Percentiles rank a stretch among this genome's conserved stretches.
phyloP scores from a whole-genome alignment of 139 green algal species.

The Monoraphidium neglectum region DNA sequence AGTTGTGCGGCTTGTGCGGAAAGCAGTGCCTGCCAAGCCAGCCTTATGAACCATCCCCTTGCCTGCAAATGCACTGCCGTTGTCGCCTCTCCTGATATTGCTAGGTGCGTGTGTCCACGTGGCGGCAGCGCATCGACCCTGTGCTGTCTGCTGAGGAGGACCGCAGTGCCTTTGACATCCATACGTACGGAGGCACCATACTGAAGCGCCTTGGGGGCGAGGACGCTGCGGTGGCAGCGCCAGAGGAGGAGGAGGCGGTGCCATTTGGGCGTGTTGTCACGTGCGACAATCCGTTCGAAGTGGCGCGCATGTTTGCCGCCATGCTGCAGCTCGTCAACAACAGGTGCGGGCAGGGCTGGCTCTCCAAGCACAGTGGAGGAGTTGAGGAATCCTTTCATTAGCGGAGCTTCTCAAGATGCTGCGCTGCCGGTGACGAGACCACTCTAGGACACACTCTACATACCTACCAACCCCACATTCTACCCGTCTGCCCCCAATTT shows the following conservation, averaged over 20 bases:
- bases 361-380: too few species aligned
- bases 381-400: too few species aligned
- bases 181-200: slow-evolving; percentile 58
- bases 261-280: slow-evolving; percentile 27
- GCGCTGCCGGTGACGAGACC: not conserved
- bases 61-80: too few species aligned
- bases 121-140: slow-evolving; percentile 60
- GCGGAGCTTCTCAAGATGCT: too few species aligned
- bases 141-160: slow-evolving; percentile 45
- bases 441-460: not conserved
- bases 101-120: slow-evolving; percentile 45
- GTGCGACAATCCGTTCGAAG: slow-evolving; percentile 36
- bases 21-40: too few species aligned
- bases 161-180: slow-evolving; percentile 61
- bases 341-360: slow-evolving; percentile 22
- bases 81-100: too few species aligned
- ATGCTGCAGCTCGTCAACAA: slow-evolving; percentile 75
- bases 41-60: too few species aligned
- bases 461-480: not conserved
- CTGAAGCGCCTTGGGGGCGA: slow-evolving; percentile 25
- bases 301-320: slow-evolving; percentile 56
- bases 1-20: too few species aligned
- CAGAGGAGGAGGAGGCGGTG: not conserved
- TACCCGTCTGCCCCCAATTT: too few species aligned
- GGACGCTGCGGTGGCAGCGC: not conserved